Evolutionary conservation across 352 stramenopile genomes (phyloP).

Genomic region (Saprolegnia parasitica): DNA sequence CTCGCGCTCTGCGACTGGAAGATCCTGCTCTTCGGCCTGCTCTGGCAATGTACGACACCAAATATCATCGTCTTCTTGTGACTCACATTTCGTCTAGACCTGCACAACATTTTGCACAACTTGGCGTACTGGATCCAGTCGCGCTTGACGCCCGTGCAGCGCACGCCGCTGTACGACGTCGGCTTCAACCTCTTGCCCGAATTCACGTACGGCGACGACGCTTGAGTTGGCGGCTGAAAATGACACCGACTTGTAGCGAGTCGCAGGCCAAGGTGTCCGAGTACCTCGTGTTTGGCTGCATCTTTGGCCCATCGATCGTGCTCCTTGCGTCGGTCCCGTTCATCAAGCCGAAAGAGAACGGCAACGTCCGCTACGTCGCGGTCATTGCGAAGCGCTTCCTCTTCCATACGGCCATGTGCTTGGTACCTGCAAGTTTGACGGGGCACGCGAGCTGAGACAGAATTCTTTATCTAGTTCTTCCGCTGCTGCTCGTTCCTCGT

Average conservation of each 20-base stretch:
- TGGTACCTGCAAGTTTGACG: slow-evolving; percentile 30
- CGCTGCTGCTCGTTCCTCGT: slow-evolving; percentile 77
- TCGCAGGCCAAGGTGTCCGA: slow-evolving; percentile 51
- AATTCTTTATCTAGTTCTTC: slow-evolving; percentile 36
- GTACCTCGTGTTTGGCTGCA: slow-evolving; percentile 64
- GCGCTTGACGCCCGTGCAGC: slow-evolving; percentile 59
- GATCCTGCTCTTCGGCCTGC: slow-evolving; percentile 3
- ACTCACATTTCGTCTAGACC: slow-evolving; percentile 36
- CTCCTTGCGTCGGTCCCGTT: slow-evolving; percentile 60
- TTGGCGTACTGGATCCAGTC: slow-evolving; percentile 81
- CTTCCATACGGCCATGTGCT: slow-evolving; percentile 70
- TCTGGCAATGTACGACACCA: slow-evolving; percentile 19
- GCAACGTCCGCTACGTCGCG: slow-evolving; percentile 59
- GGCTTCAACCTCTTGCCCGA: slow-evolving; percentile 71
- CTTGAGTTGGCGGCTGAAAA: no score
- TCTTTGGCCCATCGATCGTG: slow-evolving; percentile 70
- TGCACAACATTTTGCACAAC: slow-evolving; percentile 82
- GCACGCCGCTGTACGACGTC: slow-evolving; percentile 69
- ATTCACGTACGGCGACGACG: slow-evolving; percentile 39
- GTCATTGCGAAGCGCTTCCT: slow-evolving; percentile 79
- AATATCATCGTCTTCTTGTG: background rate
- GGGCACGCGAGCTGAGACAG: background rate
- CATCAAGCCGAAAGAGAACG: slow-evolving; percentile 46
- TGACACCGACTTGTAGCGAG: no score
- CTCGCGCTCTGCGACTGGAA: slow-evolving; percentile 21